These are phyloP conservation scores for Plantago ovata DNA, from an alignment of 257 asterid species.

Conservation along the genomic window DNA sequence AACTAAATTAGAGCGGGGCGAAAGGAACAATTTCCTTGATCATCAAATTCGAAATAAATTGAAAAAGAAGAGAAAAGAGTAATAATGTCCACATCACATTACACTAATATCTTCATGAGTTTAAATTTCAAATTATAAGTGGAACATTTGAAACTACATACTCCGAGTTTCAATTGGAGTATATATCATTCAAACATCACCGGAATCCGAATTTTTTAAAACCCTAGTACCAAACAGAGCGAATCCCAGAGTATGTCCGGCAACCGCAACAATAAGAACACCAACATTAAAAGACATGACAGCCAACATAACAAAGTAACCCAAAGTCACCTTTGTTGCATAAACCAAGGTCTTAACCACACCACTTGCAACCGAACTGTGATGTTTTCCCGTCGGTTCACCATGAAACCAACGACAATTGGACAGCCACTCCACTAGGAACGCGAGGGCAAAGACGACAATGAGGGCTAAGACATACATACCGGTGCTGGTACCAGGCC, in stretches of 20 bases:
- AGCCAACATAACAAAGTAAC: slow-evolving; percentile 61
- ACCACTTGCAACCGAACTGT: slow-evolving; percentile 19
- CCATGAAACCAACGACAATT: slow-evolving; percentile 15
- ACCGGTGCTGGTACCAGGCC: slow-evolving; percentile 60
- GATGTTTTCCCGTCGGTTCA: slow-evolving; percentile 1
- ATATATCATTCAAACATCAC: not conserved
- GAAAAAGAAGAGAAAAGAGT: too few species aligned
- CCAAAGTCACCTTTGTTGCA: slow-evolving; percentile 41
- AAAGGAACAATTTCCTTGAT: too few species aligned
- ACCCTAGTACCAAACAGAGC: slow-evolving; percentile 48
- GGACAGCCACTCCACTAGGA: slow-evolving; percentile 52
- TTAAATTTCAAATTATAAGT: too few species aligned
- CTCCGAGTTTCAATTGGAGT: too few species aligned
- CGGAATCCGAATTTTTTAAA: slow-evolving; percentile 27
- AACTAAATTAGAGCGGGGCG: too few species aligned
- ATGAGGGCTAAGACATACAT: slow-evolving; percentile 55
- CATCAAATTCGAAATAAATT: too few species aligned
- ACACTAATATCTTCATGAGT: too few species aligned
- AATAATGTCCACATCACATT: too few species aligned
- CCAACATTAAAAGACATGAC: slow-evolving; percentile 76
- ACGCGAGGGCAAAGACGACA: slow-evolving; percentile 35
- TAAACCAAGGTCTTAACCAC: slow-evolving; percentile 36
- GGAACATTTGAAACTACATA: too few species aligned
- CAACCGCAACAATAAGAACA: slow-evolving; percentile 49
- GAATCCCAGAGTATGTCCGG: slow-evolving; percentile 55